A percentile compares a stretch with the other conserved stretches of the same genome.
These are phyloP conservation scores for Galeopsis tetrahit DNA, from an alignment of 257 asterid genomes.

Conservation along the genomic window DNA sequence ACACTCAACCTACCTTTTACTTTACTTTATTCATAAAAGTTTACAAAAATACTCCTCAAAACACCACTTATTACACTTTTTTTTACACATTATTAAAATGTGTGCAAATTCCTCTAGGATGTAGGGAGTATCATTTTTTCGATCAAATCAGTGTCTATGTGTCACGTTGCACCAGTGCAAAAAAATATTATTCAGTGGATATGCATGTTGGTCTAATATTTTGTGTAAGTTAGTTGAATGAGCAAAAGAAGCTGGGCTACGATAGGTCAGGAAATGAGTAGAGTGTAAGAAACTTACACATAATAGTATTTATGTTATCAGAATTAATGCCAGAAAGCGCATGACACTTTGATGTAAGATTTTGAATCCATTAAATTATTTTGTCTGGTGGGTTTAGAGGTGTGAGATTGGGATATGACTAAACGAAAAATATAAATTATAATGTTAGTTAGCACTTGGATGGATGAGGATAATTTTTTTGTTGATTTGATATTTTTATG, in stretches of 20 bases:
- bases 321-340: too few relatives aligned
- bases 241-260: slow-evolving; percentile 22
- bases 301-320: not conserved
- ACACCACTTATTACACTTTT: too few relatives aligned
- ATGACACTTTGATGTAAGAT: not conserved
- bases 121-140: too few relatives aligned
- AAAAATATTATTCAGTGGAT: too few relatives aligned
- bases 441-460: not conserved
- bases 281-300: slow-evolving; percentile 25
- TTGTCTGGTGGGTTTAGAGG: not conserved
- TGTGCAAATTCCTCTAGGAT: too few relatives aligned
- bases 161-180: too few relatives aligned
- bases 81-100: too few relatives aligned
- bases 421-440: not conserved
- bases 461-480: not conserved
- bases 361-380: slow-evolving; percentile 11
- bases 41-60: too few relatives aligned
- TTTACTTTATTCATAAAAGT: too few relatives aligned
- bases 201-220: slow-evolving; percentile 1
- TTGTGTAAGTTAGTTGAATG: slow-evolving; percentile 1
- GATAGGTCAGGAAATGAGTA: slow-evolving; percentile 20
- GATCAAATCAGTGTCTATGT: too few relatives aligned
- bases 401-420: not conserved
- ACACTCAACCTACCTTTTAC: too few relatives aligned
- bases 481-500: not conserved